Evolutionary conservation across 2,329 filamentous ascomycete species (phyloP).

Genomic region (Passalora sequoiae): DNA sequence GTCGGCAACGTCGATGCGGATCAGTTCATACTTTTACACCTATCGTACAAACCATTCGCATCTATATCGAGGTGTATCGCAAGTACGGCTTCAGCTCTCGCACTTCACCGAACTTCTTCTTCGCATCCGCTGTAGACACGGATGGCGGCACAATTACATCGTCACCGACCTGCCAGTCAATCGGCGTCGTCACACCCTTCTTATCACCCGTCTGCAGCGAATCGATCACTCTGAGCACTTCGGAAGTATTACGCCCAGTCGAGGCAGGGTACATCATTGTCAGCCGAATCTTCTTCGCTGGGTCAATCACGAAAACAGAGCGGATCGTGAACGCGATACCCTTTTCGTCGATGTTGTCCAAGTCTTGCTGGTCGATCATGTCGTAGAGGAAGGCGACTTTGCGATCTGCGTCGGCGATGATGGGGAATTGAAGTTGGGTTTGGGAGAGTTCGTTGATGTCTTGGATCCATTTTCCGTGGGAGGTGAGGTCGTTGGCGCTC

Average conservation of each 20-base stretch:
- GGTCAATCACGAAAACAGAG: conserved; percentile 91
- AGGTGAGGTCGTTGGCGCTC: conserved; percentile 71
- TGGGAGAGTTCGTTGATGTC: conserved; percentile 54
- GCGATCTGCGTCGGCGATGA: conserved; percentile 48
- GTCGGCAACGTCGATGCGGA: no score
- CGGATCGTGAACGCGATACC: conserved; percentile 86
- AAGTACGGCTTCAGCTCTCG: conserved; percentile 62
- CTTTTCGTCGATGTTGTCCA: conserved; percentile 33
- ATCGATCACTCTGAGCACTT: conserved; percentile 56
- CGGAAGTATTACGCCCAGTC: conserved; percentile 61
- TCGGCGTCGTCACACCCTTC: conserved; percentile 63
- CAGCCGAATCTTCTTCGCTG: conserved; percentile 85
- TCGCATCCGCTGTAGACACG: conserved; percentile 78
- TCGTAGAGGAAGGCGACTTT: conserved; percentile 47
- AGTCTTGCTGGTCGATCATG: conserved; percentile 39
- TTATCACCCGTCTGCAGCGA: conserved; percentile 67
- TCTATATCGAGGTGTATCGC: conserved; percentile 56
- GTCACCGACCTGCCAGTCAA: conserved; percentile 83
- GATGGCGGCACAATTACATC: conserved; percentile 87
- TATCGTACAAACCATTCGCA: neutral
- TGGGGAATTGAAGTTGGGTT: conserved; percentile 45
- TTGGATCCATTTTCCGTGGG: conserved; percentile 83
- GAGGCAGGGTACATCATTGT: conserved; percentile 90
- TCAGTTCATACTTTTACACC: neutral
- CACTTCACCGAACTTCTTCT: conserved; percentile 76